A percentile compares a stretch with the other conserved stretches of the same genome.
phyloP scores from a whole-genome alignment of 306 rosid species.

The Crotalaria pallida region DNA sequence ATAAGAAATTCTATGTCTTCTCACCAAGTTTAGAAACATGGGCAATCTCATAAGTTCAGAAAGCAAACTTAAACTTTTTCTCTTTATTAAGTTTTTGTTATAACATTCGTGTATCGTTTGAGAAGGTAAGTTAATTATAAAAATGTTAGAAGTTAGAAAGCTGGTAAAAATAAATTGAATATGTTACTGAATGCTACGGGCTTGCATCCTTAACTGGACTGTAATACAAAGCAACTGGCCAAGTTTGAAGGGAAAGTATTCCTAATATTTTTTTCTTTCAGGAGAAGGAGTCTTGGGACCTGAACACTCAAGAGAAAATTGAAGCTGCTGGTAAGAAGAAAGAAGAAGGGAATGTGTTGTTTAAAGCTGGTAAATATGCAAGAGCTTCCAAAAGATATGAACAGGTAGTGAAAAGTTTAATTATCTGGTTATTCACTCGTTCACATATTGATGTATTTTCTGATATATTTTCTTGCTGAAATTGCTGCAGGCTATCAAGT shows the following conservation, averaged over 20 bases:
- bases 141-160: neutral
- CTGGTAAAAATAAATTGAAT: neutral
- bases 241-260: neutral
- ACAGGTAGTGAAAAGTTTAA: constrained; percentile 45
- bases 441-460: neutral
- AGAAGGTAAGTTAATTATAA: constrained; percentile 43
- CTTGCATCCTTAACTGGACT: neutral
- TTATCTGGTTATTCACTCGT: neutral
- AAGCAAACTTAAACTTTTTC: no score
- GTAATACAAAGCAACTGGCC: neutral
- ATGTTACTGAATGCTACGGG: neutral
- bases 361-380: constrained; percentile 77
- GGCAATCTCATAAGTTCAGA: no score
- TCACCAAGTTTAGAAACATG: no score
- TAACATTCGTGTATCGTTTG: constrained; percentile 72
- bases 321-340: constrained; percentile 84
- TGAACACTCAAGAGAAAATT: constrained; percentile 74
- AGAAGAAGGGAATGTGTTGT: constrained; percentile 83
- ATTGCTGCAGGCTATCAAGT: constrained; percentile 65
- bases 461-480: neutral
- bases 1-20: no score
- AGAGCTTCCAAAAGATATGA: constrained; percentile 93
- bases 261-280: constrained; percentile 10
- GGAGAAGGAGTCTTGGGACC: constrained; percentile 95
- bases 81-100: no score